Percentiles rank a stretch among this genome's conserved stretches.
Conservation (phyloP, 371 early-diverging fungal genomes). For the Apophysomyces elegans region DNA sequence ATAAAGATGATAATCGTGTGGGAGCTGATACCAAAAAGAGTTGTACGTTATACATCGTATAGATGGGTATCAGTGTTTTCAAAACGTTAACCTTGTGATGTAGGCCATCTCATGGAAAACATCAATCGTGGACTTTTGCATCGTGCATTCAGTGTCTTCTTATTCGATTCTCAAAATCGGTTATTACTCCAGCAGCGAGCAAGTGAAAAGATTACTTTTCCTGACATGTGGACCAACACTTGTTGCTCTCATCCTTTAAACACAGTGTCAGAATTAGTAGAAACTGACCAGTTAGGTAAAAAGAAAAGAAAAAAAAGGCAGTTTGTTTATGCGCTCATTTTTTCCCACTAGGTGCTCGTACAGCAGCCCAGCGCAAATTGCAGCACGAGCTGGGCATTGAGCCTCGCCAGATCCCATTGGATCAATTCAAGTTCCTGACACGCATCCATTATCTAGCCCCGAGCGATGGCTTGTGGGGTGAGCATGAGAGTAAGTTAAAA, state of each 20-base stretch:
- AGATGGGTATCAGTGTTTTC: no score
- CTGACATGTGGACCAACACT: conserved; percentile 92
- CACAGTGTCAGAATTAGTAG: conserved; percentile 74
- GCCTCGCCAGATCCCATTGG: conserved; percentile 72
- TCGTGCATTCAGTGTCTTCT: conserved; percentile 94
- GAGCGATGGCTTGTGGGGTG: conserved; percentile 92
- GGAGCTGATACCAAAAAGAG: conserved; percentile 88
- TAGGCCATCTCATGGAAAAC: conserved; percentile 87
- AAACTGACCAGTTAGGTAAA: conserved; percentile 69
- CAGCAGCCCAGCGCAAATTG: conserved; percentile 77
- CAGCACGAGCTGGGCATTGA: conserved; percentile 93
- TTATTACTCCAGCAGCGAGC: conserved; percentile 94
- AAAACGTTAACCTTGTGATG: neutral
- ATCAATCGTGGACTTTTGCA: conserved; percentile 85
- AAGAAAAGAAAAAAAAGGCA: no score
- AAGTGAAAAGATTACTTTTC: conserved; percentile 94
- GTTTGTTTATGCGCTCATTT: neutral
- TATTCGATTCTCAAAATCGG: conserved; percentile 77
- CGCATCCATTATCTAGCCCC: conserved; percentile 92
- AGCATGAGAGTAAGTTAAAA: conserved; percentile 78
- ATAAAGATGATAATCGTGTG: conserved; percentile 79
- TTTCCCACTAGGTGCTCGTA: conserved; percentile 37
- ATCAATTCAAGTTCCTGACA: conserved; percentile 83
- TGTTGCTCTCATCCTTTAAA: conserved; percentile 96
- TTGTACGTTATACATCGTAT: conserved; percentile 56